These are phyloP conservation scores for Lepiota venenata DNA, from an alignment of 768 basidiomycete species.

Conservation along the genomic window DNA sequence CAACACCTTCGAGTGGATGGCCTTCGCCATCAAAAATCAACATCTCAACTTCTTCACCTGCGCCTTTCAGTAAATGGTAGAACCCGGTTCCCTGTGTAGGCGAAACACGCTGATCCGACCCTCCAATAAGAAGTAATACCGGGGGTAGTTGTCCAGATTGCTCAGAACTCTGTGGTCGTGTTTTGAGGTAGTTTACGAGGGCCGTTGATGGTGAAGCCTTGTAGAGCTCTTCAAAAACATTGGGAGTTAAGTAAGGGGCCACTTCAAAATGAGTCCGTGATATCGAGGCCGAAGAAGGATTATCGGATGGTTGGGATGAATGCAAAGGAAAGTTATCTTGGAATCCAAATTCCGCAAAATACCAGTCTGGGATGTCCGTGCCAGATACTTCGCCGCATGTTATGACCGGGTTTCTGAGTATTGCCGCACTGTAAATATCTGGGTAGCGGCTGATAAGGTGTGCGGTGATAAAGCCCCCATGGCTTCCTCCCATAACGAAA, in stretches of 20 bases:
- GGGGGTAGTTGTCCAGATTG: constrained; percentile 25
- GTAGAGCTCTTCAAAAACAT: constrained; percentile 40
- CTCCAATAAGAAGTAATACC: constrained; percentile 58
- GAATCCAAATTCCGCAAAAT: constrained; percentile 44
- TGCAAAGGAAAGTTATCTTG: constrained; percentile 30
- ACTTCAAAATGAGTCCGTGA: not conserved
- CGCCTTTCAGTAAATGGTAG: constrained; percentile 62
- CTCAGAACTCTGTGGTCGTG: not conserved
- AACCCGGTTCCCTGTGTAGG: constrained; percentile 59
- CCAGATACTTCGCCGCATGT: constrained; percentile 51
- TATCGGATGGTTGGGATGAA: constrained; percentile 22
- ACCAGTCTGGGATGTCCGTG: constrained; percentile 75
- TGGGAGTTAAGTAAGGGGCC: constrained; percentile 39
- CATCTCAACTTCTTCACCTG: constrained; percentile 46
- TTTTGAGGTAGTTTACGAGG: constrained; percentile 44
- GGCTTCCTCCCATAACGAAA: constrained; percentile 62
- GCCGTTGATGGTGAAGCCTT: constrained; percentile 50
- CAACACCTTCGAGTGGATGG: constrained; percentile 64
- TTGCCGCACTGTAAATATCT: constrained; percentile 56
- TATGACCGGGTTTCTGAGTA: constrained; percentile 69
- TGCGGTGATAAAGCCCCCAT: constrained; percentile 63
- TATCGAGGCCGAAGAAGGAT: constrained; percentile 7
- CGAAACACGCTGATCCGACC: constrained; percentile 58
- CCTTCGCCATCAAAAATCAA: constrained; percentile 58
- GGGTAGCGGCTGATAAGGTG: constrained; percentile 65